These are phyloP conservation scores for Yamadazyma songkhlaensis DNA, from an alignment of 1,139 yeast genomes.

Conservation along the genomic window DNA sequence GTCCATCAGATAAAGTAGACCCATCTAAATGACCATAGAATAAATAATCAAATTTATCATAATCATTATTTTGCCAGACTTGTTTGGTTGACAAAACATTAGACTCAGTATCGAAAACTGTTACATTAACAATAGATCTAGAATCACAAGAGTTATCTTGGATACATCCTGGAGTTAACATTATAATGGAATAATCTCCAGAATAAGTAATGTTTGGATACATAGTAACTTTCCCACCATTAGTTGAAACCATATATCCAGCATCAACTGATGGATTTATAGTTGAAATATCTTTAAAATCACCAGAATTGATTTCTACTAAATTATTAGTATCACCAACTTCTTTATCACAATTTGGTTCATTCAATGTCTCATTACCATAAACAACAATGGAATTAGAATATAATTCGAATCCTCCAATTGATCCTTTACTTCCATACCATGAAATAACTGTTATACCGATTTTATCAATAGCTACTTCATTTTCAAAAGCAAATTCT, in stretches of 20 bases:
- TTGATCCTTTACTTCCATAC: slow-evolving; percentile 66
- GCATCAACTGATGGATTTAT: slow-evolving; percentile 31
- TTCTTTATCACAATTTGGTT: slow-evolving; percentile 52
- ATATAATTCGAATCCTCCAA: slow-evolving; percentile 72
- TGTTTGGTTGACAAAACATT: slow-evolving; percentile 37
- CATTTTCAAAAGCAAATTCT: slow-evolving; percentile 79
- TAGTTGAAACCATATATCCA: slow-evolving; percentile 22
- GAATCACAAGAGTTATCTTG: slow-evolving; percentile 62
- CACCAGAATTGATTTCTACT: slow-evolving; percentile 32
- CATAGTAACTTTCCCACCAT: slow-evolving; percentile 54
- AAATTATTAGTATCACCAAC: slow-evolving; percentile 29
- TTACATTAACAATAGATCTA: slow-evolving; percentile 78
- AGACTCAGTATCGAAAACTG: slow-evolving; percentile 52
- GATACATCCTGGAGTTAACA: slow-evolving; percentile 87
- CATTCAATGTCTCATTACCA: slow-evolving; percentile 75
- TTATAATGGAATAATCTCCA: slow-evolving; percentile 69
- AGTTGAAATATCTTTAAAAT: slow-evolving; percentile 28
- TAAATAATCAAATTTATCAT: slow-evolving; percentile 76
- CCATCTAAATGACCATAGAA: slow-evolving; percentile 68
- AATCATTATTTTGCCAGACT: slow-evolving; percentile 76
- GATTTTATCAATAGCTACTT: slow-evolving; percentile 58
- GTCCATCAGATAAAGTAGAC: slow-evolving; percentile 31
- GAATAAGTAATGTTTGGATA: slow-evolving; percentile 69
- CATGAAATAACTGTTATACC: slow-evolving; percentile 68
- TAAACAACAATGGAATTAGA: slow-evolving; percentile 59